Evolutionary conservation across 176 grass and related monocot genomes (phyloP), one percentile per base, ranked within the genome.

Genomic region (Eleusine coracana): DNA sequence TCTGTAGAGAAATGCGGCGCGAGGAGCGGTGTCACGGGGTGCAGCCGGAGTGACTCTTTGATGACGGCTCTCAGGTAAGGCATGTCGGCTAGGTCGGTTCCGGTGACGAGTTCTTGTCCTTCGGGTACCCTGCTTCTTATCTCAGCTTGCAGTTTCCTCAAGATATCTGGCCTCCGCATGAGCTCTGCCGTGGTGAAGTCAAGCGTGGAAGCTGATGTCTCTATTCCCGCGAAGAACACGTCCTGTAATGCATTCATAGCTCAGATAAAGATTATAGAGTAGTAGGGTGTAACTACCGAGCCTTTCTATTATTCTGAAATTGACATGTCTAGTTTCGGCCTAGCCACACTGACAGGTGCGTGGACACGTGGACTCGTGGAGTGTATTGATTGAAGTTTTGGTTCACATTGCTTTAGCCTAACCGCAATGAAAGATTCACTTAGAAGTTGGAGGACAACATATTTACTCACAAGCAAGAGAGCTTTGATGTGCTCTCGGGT

Each of bases 131-230:
- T 54, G 44, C 59, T 66, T 40, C 69, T 41, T 3, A 92, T 63
- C 68, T 89, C 80, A 17, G 67, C 66, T 18, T 90, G 88, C 10
- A 88, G 70, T 16, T 84, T 94, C 34, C 6, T 70, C 86, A 88
- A 86, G 1, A 38, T 13, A 6, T 64, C n/a, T 6, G 73, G 80
- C 3, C 68, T 51, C 49, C 36, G 54, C 18, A 76, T 73, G 16
- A 93, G 91, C 68, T 90, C 91, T 0, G 75, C 65, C 40, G 87
- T 70, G 16, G 66, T 77, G 70, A 66, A 84, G 20, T 89, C 91
- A 1, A 92, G 80, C 27, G 70, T 54, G 11, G 85, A 41, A 13
- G 77, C 40, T 12, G 84, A 51, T 45, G 87, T 87, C 34, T 75
- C 84, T 61, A 68, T 84, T 34, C 91, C 91, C 9, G 68, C 91